phyloP scores from a whole-genome alignment of 768 basidiomycete species.

The Rhizopogon rudus region DNA sequence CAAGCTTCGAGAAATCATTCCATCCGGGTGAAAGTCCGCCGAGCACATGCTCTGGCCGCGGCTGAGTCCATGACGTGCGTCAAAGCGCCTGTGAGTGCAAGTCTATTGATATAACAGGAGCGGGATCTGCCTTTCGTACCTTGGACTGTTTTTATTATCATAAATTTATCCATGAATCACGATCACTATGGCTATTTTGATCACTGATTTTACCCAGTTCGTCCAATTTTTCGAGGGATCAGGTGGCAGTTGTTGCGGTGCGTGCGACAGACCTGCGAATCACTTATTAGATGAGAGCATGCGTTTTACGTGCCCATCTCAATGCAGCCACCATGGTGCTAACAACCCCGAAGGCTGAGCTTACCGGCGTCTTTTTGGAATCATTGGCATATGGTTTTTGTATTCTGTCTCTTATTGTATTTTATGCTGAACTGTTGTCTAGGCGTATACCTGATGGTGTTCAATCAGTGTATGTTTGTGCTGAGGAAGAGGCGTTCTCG shows the following conservation, averaged over 20 bases:
- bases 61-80: not conserved
- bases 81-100: not conserved
- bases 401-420: not conserved
- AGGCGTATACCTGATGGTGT: constrained; percentile 10
- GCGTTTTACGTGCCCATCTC: not conserved
- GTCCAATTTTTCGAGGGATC: not conserved
- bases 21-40: no score
- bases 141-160: not conserved
- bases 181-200: not conserved
- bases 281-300: not conserved
- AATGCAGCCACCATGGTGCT: constrained; percentile 3
- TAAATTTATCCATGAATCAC: not conserved
- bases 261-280: not conserved
- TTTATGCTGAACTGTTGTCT: not conserved
- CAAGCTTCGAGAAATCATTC: no score
- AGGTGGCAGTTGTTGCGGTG: not conserved
- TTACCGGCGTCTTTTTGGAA: constrained; percentile 7
- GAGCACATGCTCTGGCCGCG: not conserved
- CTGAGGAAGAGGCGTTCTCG: constrained; percentile 6
- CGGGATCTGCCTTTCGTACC: not conserved
- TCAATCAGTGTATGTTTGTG: constrained; percentile 5
- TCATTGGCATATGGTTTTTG: constrained; percentile 7
- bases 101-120: not conserved
- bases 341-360: constrained; percentile 5
- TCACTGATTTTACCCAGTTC: not conserved